Base-by-base conservation (phyloP, 1,139 yeast genomes). In the Suhomyces atakaporum region DNA sequence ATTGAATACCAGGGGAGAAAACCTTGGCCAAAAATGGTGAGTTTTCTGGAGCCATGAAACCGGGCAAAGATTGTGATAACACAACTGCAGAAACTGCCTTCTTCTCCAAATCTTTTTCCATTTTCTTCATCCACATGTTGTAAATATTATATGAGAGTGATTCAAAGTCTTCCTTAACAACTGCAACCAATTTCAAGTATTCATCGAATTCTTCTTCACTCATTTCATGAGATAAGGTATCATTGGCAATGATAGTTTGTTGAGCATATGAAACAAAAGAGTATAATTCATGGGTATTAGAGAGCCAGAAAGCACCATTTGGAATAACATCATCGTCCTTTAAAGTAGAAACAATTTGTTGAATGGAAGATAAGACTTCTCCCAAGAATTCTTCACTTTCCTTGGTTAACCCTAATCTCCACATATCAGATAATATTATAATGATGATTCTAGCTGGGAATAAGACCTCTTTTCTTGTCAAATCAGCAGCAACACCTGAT, bases 291-390 rank as follows among this genome's bases (percentile, higher is more conserved):
- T 94, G 97, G 6, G 95, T 92, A 63, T 92, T 92, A 3, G 97
- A 87, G 49, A 94, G 73, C 99, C 99, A 92, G 70, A 92, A 92
- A 0, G 97, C 96, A 52, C 97, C 97, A 52, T 89, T 89, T 34
- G 90, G 80, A 53, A 90, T 83, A 27, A 88, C 82, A 46, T 88
- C 95, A 43, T 87, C 95, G 35, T 92, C 96, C 54, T 82, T 82
- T 57, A 84, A 70, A 4, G 67, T 60, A 7, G 83, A 74, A 13
- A 84, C 90, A 47, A 82, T 81, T 37, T 78, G 81, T 67, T 92
- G 98, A 48, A 92, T 89, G 3, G 88, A 84, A 29, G 89, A 81
- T 61, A 92, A 75, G 4, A 88, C 95, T 60, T 86, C 94, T 36
- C 97, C 97, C 47, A 92, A 69, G 60, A 92, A 87, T 41, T 81